Base-by-base conservation (phyloP, 257 asterid genomes). In the Solanum sejunctum region DNA sequence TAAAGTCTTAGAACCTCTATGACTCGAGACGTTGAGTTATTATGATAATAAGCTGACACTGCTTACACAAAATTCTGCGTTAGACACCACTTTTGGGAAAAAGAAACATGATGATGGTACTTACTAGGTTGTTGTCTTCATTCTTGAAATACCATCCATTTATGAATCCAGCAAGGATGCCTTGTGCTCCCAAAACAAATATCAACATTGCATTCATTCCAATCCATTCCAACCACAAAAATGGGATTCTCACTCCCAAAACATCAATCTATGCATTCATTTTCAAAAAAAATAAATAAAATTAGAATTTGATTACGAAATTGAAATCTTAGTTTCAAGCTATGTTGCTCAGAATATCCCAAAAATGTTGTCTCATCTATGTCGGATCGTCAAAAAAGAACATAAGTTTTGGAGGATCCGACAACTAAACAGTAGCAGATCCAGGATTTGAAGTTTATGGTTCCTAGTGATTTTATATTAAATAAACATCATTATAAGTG, bases 131-230 rank as follows among this genome's bases (percentile, higher is more conserved):
- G 82, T 92, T 91, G 7, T 90, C 93, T 3, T 92, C 85, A 36
- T 88, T 63, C 86, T 94, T 84, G 61, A 84, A 93, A 75, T 86
- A 93, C 99, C 99, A 94, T 87, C 98, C 99, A 61, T 94, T 93
- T 17, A 95, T 57, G 58, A 95, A 94, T 57, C 85, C 97, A 52
- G 94, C 97, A 47, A 94, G 91, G 60, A 93, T 94, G 12, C 97
- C 96, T 84, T 94, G 92, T 71, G 99, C 99, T 8, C 95, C 99
- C 93, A 95, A 61, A 4, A 95, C 98, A n/a, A 92, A 95, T 82
- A 95, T 97, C 87, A 95, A 88, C 98, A 94, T 95, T 9, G 98
- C 97, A 11, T 94, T 94, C 99, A 95, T 93, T 83, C 99, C 98
- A 83, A 94, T 95, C 99, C 98, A 95, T 84, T 95, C 99, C 64